A percentile compares a stretch with the other conserved stretches of the same genome.
Evolutionary conservation across 345 rosid genomes (phyloP).

Genomic region (Turritis glabra): DNA sequence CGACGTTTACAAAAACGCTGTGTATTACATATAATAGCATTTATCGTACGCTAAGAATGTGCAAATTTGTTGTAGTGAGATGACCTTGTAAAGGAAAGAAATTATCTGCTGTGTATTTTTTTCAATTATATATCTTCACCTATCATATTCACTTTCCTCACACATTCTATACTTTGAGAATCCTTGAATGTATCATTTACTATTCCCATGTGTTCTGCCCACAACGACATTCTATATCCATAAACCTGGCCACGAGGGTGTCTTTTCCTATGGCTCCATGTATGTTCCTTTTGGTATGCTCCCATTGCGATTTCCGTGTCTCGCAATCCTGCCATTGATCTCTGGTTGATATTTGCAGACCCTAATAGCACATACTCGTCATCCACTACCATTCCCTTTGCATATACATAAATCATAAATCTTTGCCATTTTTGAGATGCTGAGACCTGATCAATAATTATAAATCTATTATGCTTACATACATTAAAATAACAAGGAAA

Average conservation of each 20-base stretch:
- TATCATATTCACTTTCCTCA: slow-evolving; percentile 57
- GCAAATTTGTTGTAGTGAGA: too few relatives aligned
- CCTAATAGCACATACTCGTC: slow-evolving; percentile 81
- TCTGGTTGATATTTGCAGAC: slow-evolving; percentile 86
- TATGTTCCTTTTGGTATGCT: slow-evolving; percentile 66
- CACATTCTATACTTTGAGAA: slow-evolving; percentile 61
- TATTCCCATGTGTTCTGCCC: slow-evolving; percentile 81
- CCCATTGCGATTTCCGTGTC: slow-evolving; percentile 95
- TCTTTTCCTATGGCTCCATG: slow-evolving; percentile 54
- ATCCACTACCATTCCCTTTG: slow-evolving; percentile 86
- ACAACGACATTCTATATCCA: slow-evolving; percentile 85
- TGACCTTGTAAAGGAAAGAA: slow-evolving; percentile 66
- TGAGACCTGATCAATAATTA: slow-evolving; percentile 47
- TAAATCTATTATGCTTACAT: not conserved
- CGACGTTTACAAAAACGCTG: too few relatives aligned
- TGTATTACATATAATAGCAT: too few relatives aligned
- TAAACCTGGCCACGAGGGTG: slow-evolving; percentile 76
- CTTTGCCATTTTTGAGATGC: slow-evolving; percentile 56
- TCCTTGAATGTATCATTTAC: slow-evolving; percentile 50
- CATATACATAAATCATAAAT: slow-evolving; percentile 84
- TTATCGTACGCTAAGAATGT: too few relatives aligned
- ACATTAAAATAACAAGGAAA: not conserved
- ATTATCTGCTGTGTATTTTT: slow-evolving; percentile 45
- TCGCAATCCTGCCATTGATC: slow-evolving; percentile 82
- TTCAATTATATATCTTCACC: slow-evolving; percentile 85